A percentile compares a stretch with the other conserved stretches of the same genome.
These are phyloP conservation scores for Mucor lusitanicus DNA, from an alignment of 371 early-diverging fungal species.

Conservation along the genomic window DNA sequence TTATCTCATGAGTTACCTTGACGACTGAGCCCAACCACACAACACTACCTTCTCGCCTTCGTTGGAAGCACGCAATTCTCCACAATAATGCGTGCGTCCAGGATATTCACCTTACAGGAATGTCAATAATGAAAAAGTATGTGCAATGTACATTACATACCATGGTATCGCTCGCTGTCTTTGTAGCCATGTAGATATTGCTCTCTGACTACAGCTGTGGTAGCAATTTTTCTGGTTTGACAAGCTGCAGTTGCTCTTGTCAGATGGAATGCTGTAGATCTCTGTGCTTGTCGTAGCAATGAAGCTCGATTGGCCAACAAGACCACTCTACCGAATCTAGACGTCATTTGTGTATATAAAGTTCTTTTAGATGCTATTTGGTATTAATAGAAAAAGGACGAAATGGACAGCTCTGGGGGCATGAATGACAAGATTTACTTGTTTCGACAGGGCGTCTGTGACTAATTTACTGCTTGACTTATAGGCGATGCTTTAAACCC, in stretches of 20 bases:
- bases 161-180: conserved; percentile 43
- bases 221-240: conserved; percentile 5
- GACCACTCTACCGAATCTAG: conserved; percentile 7
- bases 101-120: conserved; percentile 42
- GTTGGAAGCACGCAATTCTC: conserved; percentile 54
- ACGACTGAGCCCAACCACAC: conserved; percentile 76
- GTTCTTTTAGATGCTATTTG: neutral
- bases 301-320: neutral
- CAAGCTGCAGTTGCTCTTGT: neutral
- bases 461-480: neutral
- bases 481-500: neutral
- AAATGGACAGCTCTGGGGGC: neutral
- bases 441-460: neutral
- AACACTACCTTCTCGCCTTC: conserved; percentile 66
- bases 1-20: conserved; percentile 46
- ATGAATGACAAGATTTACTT: neutral
- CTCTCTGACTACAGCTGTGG: conserved; percentile 3
- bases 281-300: neutral
- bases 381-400: neutral
- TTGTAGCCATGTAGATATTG: conserved; percentile 36
- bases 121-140: neutral
- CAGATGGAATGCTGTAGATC: neutral
- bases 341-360: conserved; percentile 3
- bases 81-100: conserved; percentile 72
- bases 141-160: neutral